Percentiles rank a stretch among this genome's conserved stretches.
Conservation (phyloP, 2,329 filamentous ascomycete genomes). For the Hymenoscyphus infarciens region DNA sequence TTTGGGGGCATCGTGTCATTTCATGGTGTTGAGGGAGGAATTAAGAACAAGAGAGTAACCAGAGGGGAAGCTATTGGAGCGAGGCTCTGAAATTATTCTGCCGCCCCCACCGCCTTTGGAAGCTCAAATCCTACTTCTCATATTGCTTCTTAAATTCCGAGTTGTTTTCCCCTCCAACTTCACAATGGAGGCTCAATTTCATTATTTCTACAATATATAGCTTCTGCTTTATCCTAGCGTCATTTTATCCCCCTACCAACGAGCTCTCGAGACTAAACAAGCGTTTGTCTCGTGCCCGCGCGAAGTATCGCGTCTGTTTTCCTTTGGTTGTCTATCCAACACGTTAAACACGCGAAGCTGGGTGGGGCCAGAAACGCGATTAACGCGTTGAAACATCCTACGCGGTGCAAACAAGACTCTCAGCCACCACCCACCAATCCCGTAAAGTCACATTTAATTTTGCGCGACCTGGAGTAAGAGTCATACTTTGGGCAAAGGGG, state of each 20-base stretch:
- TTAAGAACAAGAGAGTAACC: not conserved
- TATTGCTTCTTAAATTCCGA: too few relatives aligned
- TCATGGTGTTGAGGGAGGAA: not conserved
- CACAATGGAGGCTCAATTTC: not conserved
- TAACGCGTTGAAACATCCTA: constrained; percentile 8
- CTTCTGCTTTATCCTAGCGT: not conserved
- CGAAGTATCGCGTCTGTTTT: constrained; percentile 2
- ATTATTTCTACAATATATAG: not conserved
- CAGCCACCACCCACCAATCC: not conserved
- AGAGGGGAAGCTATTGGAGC: not conserved
- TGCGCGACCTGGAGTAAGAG: constrained; percentile 4
- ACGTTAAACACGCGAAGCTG: not conserved
- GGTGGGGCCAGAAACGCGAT: not conserved
- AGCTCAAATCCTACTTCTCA: too few relatives aligned
- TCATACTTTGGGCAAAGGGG: constrained; percentile 3
- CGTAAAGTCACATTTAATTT: not conserved
- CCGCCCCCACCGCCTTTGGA: not conserved
- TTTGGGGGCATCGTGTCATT: not conserved
- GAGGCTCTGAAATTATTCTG: not conserved
- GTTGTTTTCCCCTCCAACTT: not conserved
- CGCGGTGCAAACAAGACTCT: constrained; percentile 6
- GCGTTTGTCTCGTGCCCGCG: constrained; percentile 3
- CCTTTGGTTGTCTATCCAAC: not conserved
- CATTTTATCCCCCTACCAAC: not conserved
- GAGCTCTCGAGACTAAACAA: not conserved